Percentiles rank a stretch among this genome's conserved stretches.
These are phyloP conservation scores for Nigrospora osmanthi DNA, from an alignment of 2,329 filamentous ascomycete species.

Conservation along the genomic window DNA sequence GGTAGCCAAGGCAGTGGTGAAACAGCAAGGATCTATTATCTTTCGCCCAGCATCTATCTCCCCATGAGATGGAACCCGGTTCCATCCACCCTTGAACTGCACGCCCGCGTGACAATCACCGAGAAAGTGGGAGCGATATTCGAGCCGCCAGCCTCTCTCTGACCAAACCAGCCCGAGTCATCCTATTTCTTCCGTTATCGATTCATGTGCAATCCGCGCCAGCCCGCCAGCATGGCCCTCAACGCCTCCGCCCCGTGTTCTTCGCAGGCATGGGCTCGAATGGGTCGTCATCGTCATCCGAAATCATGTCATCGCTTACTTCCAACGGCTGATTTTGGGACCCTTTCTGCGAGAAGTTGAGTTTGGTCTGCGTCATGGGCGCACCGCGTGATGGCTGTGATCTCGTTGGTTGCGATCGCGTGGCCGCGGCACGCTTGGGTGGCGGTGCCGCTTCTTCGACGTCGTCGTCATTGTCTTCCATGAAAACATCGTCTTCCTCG, in stretches of 20 bases:
- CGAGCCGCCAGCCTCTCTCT: too few species aligned
- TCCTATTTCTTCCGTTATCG: not conserved
- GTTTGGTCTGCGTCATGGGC: slow-evolving; percentile 36
- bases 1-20: too few species aligned
- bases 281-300: slow-evolving; percentile 49
- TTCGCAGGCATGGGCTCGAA: slow-evolving; percentile 46
- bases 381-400: slow-evolving; percentile 22
- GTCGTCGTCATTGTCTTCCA: slow-evolving; percentile 50
- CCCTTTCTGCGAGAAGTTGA: slow-evolving; percentile 40
- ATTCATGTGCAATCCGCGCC: too few species aligned
- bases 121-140: too few species aligned
- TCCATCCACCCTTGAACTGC: too few species aligned
- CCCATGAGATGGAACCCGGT: too few species aligned
- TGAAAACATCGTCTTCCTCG: slow-evolving; percentile 42
- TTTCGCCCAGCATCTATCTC: too few species aligned
- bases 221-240: not conserved
- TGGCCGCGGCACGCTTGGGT: slow-evolving; percentile 24
- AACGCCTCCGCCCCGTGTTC: slow-evolving; percentile 11
- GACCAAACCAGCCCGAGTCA: too few species aligned
- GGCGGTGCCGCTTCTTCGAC: slow-evolving; percentile 30
- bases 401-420: slow-evolving; percentile 20
- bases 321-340: slow-evolving; percentile 43
- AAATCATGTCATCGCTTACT: slow-evolving; percentile 60
- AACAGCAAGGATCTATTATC: too few species aligned
- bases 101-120: too few species aligned